Evolutionary conservation across 2,329 filamentous ascomycete genomes (phyloP).

Genomic region (Epichloe baconii): DNA sequence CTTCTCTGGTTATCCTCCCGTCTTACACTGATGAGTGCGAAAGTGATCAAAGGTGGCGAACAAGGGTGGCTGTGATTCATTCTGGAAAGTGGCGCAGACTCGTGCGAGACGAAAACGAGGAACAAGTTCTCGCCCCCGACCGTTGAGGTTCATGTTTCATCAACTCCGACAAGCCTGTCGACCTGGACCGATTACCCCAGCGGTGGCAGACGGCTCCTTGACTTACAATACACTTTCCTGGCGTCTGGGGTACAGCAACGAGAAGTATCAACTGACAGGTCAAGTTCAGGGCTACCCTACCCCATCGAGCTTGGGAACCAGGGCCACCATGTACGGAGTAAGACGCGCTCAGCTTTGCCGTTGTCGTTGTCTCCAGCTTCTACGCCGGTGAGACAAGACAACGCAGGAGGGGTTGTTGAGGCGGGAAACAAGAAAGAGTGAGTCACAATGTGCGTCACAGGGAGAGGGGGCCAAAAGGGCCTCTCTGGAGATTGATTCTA

Average conservation of each 20-base stretch:
- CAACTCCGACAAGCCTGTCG: not conserved
- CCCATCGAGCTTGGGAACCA: not conserved
- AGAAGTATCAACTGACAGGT: conserved; percentile 1
- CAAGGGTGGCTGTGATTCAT: not conserved
- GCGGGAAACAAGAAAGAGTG: no score
- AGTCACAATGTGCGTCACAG: not conserved
- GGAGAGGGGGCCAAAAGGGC: not conserved
- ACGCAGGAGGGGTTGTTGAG: not conserved
- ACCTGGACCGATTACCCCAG: not conserved
- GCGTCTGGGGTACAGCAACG: not conserved
- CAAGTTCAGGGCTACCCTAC: not conserved
- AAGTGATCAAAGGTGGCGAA: not conserved
- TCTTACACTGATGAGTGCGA: not conserved
- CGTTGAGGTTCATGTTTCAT: conserved; percentile 1
- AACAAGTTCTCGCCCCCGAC: no score
- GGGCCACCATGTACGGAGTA: not conserved
- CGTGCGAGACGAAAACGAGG: not conserved
- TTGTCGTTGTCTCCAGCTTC: not conserved
- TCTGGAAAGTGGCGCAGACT: not conserved
- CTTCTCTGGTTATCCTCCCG: not conserved
- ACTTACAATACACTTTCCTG: not conserved
- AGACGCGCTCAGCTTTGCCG: not conserved
- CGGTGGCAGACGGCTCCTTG: not conserved
- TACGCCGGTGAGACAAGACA: not conserved
- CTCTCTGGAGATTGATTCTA: not conserved